Conservation (phyloP, 2,329 filamentous ascomycete species). For the Ophiostoma quercus region DNA sequence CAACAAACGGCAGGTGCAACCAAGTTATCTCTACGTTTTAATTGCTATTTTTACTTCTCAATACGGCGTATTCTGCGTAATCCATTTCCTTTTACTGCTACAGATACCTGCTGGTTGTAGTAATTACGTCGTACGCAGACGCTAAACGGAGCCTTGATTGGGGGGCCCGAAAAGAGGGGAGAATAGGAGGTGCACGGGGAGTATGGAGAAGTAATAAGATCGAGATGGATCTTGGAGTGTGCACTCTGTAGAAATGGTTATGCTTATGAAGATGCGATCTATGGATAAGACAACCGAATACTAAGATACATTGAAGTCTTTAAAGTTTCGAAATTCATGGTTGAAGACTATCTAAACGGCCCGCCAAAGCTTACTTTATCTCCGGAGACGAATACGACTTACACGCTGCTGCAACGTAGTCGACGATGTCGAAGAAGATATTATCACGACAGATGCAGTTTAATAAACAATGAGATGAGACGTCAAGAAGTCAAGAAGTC, state of each 20-base stretch:
- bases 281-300: no score
- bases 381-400: constrained; percentile 10
- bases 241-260: not conserved
- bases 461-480: no score
- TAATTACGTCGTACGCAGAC: not conserved
- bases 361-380: constrained; percentile 7
- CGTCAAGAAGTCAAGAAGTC: no score
- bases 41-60: not conserved
- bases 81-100: not conserved
- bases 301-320: no score
- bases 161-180: not conserved
- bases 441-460: no score
- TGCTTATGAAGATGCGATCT: not conserved
- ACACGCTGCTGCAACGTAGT: not conserved
- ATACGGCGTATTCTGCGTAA: not conserved
- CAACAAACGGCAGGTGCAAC: constrained; percentile 4
- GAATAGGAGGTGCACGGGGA: not conserved
- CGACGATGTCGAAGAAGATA: no score
- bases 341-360: not conserved
- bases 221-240: not conserved
- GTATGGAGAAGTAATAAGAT: not conserved
- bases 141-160: not conserved
- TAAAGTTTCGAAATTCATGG: no score
- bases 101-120: not conserved
- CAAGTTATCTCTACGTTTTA: not conserved